Conservation (phyloP, 2,329 filamentous ascomycete species). For the Trichophyton schoenleinii region DNA sequence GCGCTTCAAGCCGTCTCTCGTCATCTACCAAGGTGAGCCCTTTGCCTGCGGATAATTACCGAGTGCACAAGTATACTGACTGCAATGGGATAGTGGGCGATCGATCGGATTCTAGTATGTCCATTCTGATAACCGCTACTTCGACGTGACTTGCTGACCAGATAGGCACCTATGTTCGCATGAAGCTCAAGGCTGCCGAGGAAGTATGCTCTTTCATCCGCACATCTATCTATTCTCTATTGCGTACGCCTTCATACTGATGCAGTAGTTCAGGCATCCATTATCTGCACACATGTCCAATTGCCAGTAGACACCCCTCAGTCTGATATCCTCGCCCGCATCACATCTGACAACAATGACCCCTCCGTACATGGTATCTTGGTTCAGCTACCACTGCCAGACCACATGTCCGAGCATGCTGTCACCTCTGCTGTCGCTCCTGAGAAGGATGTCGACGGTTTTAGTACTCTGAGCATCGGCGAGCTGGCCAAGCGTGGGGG, state of each 20-base stretch:
- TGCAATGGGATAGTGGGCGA: conserved; percentile 56
- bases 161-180: conserved; percentile 90
- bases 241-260: neutral
- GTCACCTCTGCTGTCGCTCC: conserved; percentile 83
- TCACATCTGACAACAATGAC: conserved; percentile 76
- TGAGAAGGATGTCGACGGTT: conserved; percentile 96
- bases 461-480: conserved; percentile 86
- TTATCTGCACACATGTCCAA: conserved; percentile 74
- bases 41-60: neutral
- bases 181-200: conserved; percentile 95
- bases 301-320: conserved; percentile 72
- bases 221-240: neutral
- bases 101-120: conserved; percentile 77
- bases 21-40: conserved; percentile 78
- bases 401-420: conserved; percentile 77
- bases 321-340: conserved; percentile 70
- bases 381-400: conserved; percentile 82
- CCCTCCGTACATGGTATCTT: conserved; percentile 77
- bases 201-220: conserved; percentile 47
- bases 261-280: conserved; percentile 54
- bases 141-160: conserved; percentile 17
- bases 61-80: neutral
- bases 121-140: neutral
- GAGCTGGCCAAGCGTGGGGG: conserved; percentile 94
- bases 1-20: conserved; percentile 75